Conservation (phyloP, 768 basidiomycete species). For the Lentinula detonsa region DNA sequence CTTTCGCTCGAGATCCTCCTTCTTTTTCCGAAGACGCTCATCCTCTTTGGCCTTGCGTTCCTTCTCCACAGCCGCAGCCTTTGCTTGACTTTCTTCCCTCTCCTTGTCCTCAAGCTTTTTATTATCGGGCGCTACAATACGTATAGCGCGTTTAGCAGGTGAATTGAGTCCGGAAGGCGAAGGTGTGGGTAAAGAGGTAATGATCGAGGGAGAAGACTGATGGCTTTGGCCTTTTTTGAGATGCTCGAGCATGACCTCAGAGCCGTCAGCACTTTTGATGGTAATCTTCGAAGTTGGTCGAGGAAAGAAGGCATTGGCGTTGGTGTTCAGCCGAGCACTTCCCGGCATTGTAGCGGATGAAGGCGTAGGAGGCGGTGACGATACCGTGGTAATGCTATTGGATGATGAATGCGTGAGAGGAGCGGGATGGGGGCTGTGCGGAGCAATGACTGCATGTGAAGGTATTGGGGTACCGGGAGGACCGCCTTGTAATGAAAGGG, state of each 20-base stretch:
- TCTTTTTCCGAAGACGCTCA: constrained; percentile 33
- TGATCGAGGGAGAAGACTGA: constrained; percentile 23
- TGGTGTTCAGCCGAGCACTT: constrained; percentile 48
- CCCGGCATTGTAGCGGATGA: constrained; percentile 39
- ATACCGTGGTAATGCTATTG: constrained; percentile 39
- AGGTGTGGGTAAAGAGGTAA: constrained; percentile 31
- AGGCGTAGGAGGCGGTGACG: constrained; percentile 68
- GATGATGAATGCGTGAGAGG: constrained; percentile 40
- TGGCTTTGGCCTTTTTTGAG: constrained; percentile 45
- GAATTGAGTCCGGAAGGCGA: constrained; percentile 24
- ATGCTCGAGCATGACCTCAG: constrained; percentile 53
- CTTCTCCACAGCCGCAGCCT: constrained; percentile 18
- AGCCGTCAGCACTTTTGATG: constrained; percentile 59
- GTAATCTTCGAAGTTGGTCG: constrained; percentile 38
- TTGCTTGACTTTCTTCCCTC: constrained; percentile 33
- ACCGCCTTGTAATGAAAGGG: constrained; percentile 37
- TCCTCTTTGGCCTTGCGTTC: constrained; percentile 34
- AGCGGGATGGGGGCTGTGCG: constrained; percentile 43
- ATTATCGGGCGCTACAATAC: constrained; percentile 61
- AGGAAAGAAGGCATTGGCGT: constrained; percentile 66
- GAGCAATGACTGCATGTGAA: constrained; percentile 47
- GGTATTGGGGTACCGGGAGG: constrained; percentile 63
- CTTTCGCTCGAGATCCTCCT: constrained; percentile 22
- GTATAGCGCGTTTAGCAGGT: constrained; percentile 36
- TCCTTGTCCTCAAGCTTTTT: constrained; percentile 41